Conservation (phyloP, 345 rosid genomes). For the Reutealis trisperma region DNA sequence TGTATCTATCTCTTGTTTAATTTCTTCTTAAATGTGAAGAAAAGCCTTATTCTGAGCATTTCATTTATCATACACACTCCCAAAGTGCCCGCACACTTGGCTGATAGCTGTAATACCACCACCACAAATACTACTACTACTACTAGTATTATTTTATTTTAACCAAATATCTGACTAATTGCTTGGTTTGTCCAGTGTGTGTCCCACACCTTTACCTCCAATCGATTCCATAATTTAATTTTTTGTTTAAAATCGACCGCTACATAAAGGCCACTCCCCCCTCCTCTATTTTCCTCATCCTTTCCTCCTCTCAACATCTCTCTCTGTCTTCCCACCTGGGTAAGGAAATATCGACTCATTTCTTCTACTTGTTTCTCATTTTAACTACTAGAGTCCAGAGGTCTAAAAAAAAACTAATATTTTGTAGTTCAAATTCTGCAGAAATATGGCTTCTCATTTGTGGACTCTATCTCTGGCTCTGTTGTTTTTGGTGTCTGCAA, state of each 20-base stretch:
- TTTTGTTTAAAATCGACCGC: not conserved
- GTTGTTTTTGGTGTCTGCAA: constrained; percentile 45
- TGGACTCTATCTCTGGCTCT: constrained; percentile 35
- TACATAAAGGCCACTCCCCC: constrained; percentile 1
- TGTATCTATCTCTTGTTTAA: too few relatives aligned
- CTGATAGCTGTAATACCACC: too few relatives aligned
- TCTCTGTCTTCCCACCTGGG: not conserved
- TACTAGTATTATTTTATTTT: too few relatives aligned
- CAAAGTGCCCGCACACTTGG: too few relatives aligned
- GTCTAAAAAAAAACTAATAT: not conserved
- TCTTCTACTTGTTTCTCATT: not conserved
- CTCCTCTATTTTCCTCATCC: not conserved
- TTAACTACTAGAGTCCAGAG: not conserved
- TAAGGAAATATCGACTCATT: not conserved
- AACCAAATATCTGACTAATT: too few relatives aligned
- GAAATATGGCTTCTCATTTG: not conserved
- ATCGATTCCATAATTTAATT: too few relatives aligned
- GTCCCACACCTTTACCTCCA: too few relatives aligned
- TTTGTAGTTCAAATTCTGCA: not conserved
- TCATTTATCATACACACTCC: too few relatives aligned
- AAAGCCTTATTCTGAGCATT: too few relatives aligned
- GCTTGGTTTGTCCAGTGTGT: too few relatives aligned
- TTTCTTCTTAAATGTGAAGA: too few relatives aligned
- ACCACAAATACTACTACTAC: too few relatives aligned
- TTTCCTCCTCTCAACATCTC: not conserved